Conservation (phyloP, 768 basidiomycete genomes). For the Coprinopsis strossmayeri region DNA sequence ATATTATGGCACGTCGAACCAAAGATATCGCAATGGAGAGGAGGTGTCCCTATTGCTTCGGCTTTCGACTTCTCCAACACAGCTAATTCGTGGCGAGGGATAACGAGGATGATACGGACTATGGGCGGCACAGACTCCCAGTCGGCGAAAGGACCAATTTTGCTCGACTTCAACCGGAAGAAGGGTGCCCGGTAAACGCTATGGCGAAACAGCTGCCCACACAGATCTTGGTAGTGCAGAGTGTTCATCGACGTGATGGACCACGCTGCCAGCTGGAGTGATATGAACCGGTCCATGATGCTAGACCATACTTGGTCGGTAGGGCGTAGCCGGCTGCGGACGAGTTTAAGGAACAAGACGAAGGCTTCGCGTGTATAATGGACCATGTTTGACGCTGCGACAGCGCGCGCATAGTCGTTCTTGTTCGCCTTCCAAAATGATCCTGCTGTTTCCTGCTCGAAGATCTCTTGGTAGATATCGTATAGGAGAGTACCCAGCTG, state of each 20-base stretch:
- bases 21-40: slow-evolving; percentile 28
- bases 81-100: slow-evolving; percentile 24
- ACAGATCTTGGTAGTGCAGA: slow-evolving; percentile 40
- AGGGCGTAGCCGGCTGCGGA: slow-evolving; percentile 22
- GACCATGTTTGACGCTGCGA: slow-evolving; percentile 2
- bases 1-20: slow-evolving; percentile 19
- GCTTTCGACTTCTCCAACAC: slow-evolving; percentile 17
- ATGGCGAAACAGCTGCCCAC: slow-evolving; percentile 33
- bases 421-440: slow-evolving; percentile 12
- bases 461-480: slow-evolving; percentile 32
- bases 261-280: slow-evolving; percentile 14
- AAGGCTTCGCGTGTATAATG: slow-evolving; percentile 48
- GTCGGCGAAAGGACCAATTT: slow-evolving; percentile 15
- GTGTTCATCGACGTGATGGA: slow-evolving; percentile 15
- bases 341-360: slow-evolving; percentile 33
- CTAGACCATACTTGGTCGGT: slow-evolving; percentile 34
- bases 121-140: slow-evolving; percentile 27
- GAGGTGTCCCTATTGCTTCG: slow-evolving; percentile 23
- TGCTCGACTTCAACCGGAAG: not conserved
- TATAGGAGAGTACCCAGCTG: slow-evolving; percentile 31
- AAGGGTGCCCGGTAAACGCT: slow-evolving; percentile 21
- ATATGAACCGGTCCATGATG: slow-evolving; percentile 29
- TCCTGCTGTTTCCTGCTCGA: slow-evolving; percentile 22
- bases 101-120: slow-evolving; percentile 27
- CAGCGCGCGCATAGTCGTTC: not conserved